These are phyloP conservation scores for Coniochaeta pulveracea DNA, from an alignment of 2,329 filamentous ascomycete species.

Conservation along the genomic window DNA sequence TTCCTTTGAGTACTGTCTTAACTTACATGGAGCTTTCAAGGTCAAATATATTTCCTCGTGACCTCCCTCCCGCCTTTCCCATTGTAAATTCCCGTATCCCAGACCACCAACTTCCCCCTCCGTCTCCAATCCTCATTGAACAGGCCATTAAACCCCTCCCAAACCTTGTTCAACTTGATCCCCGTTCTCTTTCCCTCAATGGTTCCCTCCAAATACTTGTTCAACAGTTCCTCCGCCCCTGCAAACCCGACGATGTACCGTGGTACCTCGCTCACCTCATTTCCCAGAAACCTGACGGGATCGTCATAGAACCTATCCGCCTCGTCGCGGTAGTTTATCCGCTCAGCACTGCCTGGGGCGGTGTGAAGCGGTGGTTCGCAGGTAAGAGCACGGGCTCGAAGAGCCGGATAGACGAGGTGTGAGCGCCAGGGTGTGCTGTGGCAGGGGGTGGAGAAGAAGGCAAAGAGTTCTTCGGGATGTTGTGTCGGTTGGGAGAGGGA, in stretches of 20 bases:
- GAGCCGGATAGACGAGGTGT: slow-evolving; percentile 63
- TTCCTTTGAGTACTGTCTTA: too few relatives aligned
- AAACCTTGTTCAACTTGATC: slow-evolving; percentile 33
- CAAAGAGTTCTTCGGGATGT: slow-evolving; percentile 44
- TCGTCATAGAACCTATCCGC: slow-evolving; percentile 83
- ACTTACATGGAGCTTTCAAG: too few relatives aligned
- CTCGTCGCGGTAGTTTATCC: slow-evolving; percentile 69
- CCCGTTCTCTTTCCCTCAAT: slow-evolving; percentile 21
- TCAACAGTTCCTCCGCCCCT: slow-evolving; percentile 37
- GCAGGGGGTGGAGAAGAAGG: slow-evolving; percentile 87
- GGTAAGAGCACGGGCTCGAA: slow-evolving; percentile 73
- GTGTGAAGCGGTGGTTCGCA: slow-evolving; percentile 80
- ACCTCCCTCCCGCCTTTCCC: background rate
- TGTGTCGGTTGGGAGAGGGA: slow-evolving; percentile 18
- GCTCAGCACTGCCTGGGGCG: slow-evolving; percentile 44
- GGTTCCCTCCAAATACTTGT: slow-evolving; percentile 30
- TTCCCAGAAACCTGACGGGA: slow-evolving; percentile 38
- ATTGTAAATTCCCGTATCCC: slow-evolving; percentile 35
- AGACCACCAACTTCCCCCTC: slow-evolving; percentile 45
- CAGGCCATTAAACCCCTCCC: slow-evolving; percentile 47
- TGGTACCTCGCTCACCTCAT: slow-evolving; percentile 42
- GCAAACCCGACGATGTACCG: slow-evolving; percentile 52
- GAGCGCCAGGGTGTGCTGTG: slow-evolving; percentile 94
- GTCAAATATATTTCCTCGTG: too few relatives aligned
- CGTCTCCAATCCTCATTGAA: slow-evolving; percentile 52